Conservation (phyloP, 352 stramenopile species). For the Phytophthora cactorum region DNA sequence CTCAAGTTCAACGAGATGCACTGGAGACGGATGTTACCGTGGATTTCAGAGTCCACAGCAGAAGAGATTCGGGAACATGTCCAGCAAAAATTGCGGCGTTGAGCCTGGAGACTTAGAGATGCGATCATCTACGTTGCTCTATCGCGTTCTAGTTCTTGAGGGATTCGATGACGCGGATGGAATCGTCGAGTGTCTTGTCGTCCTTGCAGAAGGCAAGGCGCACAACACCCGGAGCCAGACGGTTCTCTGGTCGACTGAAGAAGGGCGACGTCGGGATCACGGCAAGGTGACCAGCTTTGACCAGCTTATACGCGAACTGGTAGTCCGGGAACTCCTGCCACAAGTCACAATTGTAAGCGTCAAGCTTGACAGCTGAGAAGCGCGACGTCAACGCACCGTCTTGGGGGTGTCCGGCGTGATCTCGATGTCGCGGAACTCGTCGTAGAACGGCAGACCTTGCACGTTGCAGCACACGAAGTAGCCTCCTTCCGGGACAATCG, state of each 20-base stretch:
- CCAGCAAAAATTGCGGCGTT: constrained; percentile 28
- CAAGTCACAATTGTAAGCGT: constrained; percentile 1
- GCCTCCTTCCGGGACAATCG: constrained; percentile 92
- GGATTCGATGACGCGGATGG: constrained; percentile 80
- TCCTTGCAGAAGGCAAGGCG: constrained; percentile 98
- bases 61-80: constrained; percentile 60
- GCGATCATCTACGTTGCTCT: constrained; percentile 21
- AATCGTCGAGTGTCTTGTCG: constrained; percentile 92
- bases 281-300: constrained; percentile 89
- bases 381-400: constrained; percentile 45
- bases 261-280: constrained; percentile 95
- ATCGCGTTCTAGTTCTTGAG: constrained; percentile 37
- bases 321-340: constrained; percentile 84
- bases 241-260: constrained; percentile 87
- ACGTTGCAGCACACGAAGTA: constrained; percentile 96
- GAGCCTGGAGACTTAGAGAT: constrained; percentile 6
- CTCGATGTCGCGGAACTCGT: constrained; percentile 70
- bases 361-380: not conserved
- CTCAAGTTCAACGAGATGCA: constrained; percentile 88
- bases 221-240: constrained; percentile 75
- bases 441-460: constrained; percentile 66
- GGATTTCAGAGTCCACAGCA: constrained; percentile 66
- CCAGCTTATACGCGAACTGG: constrained; percentile 91
- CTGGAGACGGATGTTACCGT: constrained; percentile 87
- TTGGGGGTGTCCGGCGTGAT: constrained; percentile 59